A percentile compares a stretch with the other conserved stretches of the same genome.
Conservation (phyloP, 768 basidiomycete species). For the Psilocybe cyanescens region DNA sequence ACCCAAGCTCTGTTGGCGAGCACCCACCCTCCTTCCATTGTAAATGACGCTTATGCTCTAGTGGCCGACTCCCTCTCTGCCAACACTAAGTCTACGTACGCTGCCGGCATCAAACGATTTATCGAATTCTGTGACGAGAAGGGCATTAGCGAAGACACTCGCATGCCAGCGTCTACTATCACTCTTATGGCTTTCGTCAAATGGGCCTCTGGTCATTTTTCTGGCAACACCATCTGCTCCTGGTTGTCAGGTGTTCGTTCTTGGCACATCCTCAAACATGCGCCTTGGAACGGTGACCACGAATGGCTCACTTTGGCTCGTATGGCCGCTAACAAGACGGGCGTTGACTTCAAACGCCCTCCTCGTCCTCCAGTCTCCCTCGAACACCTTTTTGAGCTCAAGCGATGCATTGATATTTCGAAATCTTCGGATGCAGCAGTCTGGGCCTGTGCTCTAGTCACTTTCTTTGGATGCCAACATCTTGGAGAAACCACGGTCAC, state of each 20-base stretch:
- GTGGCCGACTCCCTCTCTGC: slow-evolving; percentile 19
- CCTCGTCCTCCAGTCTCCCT: slow-evolving; percentile 36
- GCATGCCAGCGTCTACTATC: slow-evolving; percentile 38
- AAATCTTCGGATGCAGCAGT: slow-evolving; percentile 34
- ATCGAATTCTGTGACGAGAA: slow-evolving; percentile 38
- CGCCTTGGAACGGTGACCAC: slow-evolving; percentile 38
- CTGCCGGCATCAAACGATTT: slow-evolving; percentile 36
- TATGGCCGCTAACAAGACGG: slow-evolving; percentile 21
- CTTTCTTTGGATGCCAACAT: slow-evolving; percentile 39
- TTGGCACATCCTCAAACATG: slow-evolving; percentile 40
- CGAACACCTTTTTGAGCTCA: slow-evolving; percentile 32
- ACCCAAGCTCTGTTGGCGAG: too few relatives aligned
- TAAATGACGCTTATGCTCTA: background rate
- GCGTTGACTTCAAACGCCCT: slow-evolving; percentile 17
- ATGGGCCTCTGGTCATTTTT: slow-evolving; percentile 2
- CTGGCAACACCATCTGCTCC: slow-evolving; percentile 27
- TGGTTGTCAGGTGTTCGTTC: slow-evolving; percentile 39
- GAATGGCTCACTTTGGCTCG: slow-evolving; percentile 22
- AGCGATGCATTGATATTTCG: slow-evolving; percentile 21
- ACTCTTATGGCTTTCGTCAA: slow-evolving; percentile 28
- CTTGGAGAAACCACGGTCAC: slow-evolving; percentile 33
- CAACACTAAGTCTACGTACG: slow-evolving; percentile 31
- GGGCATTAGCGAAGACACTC: slow-evolving; percentile 26
- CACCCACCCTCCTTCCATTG: background rate
- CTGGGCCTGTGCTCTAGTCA: slow-evolving; percentile 33